These are phyloP conservation scores for Vaucheria bursata DNA, from an alignment of 352 stramenopile genomes.

Conservation along the genomic window DNA sequence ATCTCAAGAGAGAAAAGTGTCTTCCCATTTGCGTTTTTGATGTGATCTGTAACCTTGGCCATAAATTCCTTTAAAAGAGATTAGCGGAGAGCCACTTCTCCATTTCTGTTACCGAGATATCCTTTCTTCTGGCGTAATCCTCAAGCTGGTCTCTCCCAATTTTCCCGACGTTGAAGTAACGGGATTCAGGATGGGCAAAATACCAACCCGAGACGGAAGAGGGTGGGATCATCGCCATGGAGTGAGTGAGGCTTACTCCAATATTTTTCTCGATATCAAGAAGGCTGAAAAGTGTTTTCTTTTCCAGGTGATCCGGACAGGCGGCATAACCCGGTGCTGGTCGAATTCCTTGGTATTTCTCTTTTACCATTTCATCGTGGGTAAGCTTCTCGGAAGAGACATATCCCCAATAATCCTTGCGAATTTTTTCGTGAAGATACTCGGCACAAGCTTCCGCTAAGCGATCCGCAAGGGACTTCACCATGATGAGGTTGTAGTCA, in stretches of 20 bases:
- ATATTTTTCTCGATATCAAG: neutral
- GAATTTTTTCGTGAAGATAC: neutral
- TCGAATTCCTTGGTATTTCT: neutral
- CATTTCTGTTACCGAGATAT: conserved; percentile 64
- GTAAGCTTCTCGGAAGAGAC: neutral
- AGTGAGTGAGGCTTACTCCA: neutral
- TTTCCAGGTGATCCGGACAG: neutral
- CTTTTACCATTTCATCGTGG: neutral
- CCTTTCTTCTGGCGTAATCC: conserved; percentile 81
- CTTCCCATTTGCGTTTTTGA: too few species aligned
- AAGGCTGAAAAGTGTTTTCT: neutral
- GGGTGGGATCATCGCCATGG: neutral
- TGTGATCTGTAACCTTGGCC: too few species aligned
- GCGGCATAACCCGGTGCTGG: neutral
- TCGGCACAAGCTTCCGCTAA: neutral
- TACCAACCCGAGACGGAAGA: conserved; percentile 75
- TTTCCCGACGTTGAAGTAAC: conserved; percentile 92
- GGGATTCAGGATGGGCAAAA: conserved; percentile 81
- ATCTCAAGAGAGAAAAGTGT: too few species aligned
- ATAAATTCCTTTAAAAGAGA: too few species aligned
- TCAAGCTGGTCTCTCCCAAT: conserved; percentile 87
- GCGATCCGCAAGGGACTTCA: neutral
- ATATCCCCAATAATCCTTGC: neutral
- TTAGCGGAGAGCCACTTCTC: conserved; percentile 87
- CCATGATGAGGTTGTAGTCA: neutral